A percentile compares a stretch with the other conserved stretches of the same genome.
phyloP scores from a whole-genome alignment of 2,329 filamentous ascomycete species.

The Ascochyta fabae region DNA sequence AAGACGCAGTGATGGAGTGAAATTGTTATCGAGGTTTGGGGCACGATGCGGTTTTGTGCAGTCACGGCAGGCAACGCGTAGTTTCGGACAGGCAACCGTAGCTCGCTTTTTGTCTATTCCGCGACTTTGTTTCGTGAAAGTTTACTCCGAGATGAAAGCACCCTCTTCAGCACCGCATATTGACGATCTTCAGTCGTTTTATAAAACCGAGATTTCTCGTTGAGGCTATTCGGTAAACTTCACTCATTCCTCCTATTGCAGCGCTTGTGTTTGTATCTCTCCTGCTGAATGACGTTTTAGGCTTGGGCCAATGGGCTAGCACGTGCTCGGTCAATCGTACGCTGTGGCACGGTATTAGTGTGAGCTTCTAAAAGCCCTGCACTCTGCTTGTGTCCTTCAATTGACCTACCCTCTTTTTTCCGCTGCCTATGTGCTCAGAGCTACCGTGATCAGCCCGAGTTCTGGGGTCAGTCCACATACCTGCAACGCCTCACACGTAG shows the following conservation, averaged over 20 bases:
- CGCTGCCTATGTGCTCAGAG: no score
- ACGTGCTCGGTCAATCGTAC: no score
- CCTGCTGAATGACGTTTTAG: no score
- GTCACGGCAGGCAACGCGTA: not conserved
- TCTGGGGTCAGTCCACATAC: not conserved
- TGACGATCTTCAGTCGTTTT: not conserved
- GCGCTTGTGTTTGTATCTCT: no score
- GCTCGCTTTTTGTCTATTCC: constrained; percentile 1
- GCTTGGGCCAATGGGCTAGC: no score
- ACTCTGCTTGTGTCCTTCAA: not conserved
- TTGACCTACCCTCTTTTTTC: no score
- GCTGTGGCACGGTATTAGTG: not conserved
- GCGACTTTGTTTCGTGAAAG: not conserved
- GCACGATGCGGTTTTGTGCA: constrained; percentile 2
- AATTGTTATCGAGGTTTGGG: not conserved
- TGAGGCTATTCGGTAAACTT: no score
- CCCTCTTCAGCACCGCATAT: not conserved
- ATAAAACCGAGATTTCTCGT: not conserved
- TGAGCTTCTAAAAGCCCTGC: not conserved
- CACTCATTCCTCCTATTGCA: no score
- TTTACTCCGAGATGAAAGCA: not conserved
- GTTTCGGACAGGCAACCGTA: constrained; percentile 8
- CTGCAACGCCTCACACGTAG: not conserved
- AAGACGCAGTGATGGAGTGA: not conserved
- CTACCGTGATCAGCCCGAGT: not conserved